Conservation (phyloP, 352 stramenopile species). For the Pythium plurisporium region DNA sequence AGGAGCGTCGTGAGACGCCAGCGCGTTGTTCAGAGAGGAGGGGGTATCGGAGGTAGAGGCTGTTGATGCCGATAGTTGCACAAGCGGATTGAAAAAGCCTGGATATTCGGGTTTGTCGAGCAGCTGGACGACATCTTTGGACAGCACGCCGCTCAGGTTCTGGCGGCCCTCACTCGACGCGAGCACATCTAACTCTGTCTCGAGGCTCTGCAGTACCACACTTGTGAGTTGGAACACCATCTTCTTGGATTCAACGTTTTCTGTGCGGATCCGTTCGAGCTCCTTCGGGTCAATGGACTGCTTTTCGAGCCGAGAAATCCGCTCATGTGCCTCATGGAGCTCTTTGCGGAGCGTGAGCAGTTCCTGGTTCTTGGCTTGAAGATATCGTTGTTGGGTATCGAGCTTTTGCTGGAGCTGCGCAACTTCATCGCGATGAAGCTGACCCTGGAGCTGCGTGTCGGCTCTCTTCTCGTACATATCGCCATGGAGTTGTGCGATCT, state of each 20-base stretch:
- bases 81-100: slow-evolving; percentile 61
- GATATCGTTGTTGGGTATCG: slow-evolving; percentile 24
- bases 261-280: slow-evolving; percentile 46
- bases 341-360: slow-evolving; percentile 47
- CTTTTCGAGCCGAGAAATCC: slow-evolving; percentile 34
- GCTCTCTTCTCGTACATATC: slow-evolving; percentile 47
- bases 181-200: slow-evolving; percentile 56
- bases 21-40: slow-evolving; percentile 1
- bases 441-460: slow-evolving; percentile 27
- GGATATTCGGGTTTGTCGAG: slow-evolving; percentile 64
- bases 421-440: slow-evolving; percentile 40
- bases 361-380: slow-evolving; percentile 49
- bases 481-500: slow-evolving; percentile 57
- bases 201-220: slow-evolving; percentile 41
- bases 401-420: slow-evolving; percentile 30
- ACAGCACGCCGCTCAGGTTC: slow-evolving; percentile 58
- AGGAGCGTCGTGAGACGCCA: slow-evolving; percentile 39
- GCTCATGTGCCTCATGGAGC: slow-evolving; percentile 28
- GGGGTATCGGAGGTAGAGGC: slow-evolving; percentile 18
- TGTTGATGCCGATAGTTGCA: slow-evolving; percentile 5
- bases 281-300: slow-evolving; percentile 51
- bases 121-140: slow-evolving; percentile 50
- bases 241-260: slow-evolving; percentile 69
- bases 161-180: slow-evolving; percentile 57
- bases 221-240: slow-evolving; percentile 55